phyloP scores from a whole-genome alignment of 2,329 filamentous ascomycete species.

The Cladosporium sp. region DNA sequence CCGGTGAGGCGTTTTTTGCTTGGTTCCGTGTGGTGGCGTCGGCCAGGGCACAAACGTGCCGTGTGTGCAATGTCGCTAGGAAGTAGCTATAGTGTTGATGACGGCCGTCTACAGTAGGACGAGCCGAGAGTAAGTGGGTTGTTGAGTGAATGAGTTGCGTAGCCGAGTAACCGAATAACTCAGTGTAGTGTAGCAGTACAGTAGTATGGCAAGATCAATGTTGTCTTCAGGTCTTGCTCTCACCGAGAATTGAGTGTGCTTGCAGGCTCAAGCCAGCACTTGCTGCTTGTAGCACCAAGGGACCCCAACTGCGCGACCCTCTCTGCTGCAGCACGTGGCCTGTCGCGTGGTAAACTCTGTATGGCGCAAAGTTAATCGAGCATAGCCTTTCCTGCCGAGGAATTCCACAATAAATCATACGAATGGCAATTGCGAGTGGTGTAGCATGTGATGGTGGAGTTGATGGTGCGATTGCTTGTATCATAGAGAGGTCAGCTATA shows the following conservation, averaged over 20 bases:
- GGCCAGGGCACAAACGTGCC: constrained; percentile 5
- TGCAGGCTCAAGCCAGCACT: neutral
- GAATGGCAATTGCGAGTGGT: neutral
- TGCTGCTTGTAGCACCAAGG: neutral
- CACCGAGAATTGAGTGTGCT: neutral
- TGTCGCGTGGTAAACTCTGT: constrained; percentile 3
- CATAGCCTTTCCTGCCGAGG: neutral
- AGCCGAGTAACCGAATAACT: too few species aligned
- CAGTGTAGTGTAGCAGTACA: neutral
- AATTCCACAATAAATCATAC: neutral
- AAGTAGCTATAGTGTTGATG: neutral
- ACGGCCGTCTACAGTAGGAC: too few species aligned
- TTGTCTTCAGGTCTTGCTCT: constrained; percentile 6
- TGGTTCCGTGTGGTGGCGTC: constrained; percentile 11
- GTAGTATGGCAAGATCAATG: neutral
- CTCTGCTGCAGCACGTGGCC: neutral
- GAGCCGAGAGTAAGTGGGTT: neutral
- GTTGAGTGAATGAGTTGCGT: neutral
- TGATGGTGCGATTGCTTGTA: too few species aligned
- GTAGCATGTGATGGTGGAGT: neutral
- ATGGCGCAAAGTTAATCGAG: constrained; percentile 1
- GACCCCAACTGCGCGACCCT: neutral
- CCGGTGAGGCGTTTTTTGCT: constrained; percentile 1
- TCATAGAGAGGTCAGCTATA: neutral
- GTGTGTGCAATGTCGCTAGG: neutral